Base-by-base conservation (phyloP, 257 asterid genomes). In the Linaria vulgaris region DNA sequence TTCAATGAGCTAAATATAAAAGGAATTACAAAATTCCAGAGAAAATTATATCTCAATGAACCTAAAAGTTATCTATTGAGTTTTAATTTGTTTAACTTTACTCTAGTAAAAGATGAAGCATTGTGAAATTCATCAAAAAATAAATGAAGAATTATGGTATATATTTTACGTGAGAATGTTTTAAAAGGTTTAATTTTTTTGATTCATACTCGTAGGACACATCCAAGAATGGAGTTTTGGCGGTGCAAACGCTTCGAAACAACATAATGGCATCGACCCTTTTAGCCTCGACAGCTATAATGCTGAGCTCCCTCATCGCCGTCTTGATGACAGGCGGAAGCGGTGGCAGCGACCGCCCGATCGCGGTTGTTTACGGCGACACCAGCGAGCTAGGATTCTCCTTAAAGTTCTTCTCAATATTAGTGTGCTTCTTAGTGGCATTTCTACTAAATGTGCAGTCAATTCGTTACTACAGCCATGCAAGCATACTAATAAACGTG, bases 201-300 rank as follows among this genome's bases (percentile, higher is more conserved):
- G 34, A 6, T 27, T 27, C n/a, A n/a, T 27, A 2, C 34, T 27
- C 6, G 34, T 27, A 90, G 94, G 96, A 91, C 41, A 70, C 78
- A 12, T 59, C 80, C 0, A 88, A 83, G 67, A 88, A 78, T 31
- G 98, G 98, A 12, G 77, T 88, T 48, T 74, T 88, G 5, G 88
- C 97, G 4, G 98, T 92, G 23, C 98, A 92, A 60, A 86, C 95
- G 0, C 69, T 88, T 17, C 68, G 98, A 66, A 92, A 88, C 89
- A 88, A 88, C 77, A 86, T 88, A 71, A 92, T 92, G 97, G 98
- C 98, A 1, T 88, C 97, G 0, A 91, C 96, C 24, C 86, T 91
- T 2, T 62, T 91, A 57, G 97, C 98, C 0, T 84, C 98, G 1
- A 85, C 88, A 2, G 85, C 97, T 2, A 87, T 90, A 56, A 94